Conservation (phyloP, 1,284 basidiomycete genomes). For the Butyriboletus appendiculatus region DNA sequence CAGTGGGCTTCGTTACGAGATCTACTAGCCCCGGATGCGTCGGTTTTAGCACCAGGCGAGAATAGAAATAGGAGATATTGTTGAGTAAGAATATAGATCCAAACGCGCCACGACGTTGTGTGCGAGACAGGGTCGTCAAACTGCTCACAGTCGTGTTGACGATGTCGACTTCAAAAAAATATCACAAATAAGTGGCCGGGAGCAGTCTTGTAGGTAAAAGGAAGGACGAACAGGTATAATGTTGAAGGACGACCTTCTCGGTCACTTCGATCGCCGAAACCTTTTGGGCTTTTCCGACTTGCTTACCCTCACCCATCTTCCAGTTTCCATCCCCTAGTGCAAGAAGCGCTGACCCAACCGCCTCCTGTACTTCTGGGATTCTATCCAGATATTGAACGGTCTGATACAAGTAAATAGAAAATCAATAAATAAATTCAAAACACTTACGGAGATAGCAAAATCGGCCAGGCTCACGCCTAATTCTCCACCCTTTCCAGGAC, state of each 20-base stretch:
- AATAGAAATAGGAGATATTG: slow-evolving; percentile 69
- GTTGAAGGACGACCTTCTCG: slow-evolving; percentile 64
- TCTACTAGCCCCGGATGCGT: slow-evolving; percentile 43
- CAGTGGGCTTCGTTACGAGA: slow-evolving; percentile 60
- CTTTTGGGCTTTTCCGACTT: slow-evolving; percentile 53
- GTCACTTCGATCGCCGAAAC: slow-evolving; percentile 47
- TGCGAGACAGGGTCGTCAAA: slow-evolving; percentile 60
- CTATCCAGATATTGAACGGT: slow-evolving; percentile 67
- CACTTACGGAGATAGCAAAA: slow-evolving; percentile 58
- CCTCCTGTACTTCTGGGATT: slow-evolving; percentile 65
- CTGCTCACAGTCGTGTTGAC: slow-evolving; percentile 60
- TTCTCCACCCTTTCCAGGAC: slow-evolving; percentile 46
- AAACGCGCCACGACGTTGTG: slow-evolving; percentile 64
- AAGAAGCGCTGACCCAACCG: slow-evolving; percentile 61
- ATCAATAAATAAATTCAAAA: not conserved
- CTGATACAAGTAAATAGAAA: slow-evolving; percentile 36
- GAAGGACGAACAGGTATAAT: slow-evolving; percentile 62
- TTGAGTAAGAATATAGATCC: slow-evolving; percentile 77
- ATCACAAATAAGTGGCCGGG: not conserved
- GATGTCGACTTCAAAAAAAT: slow-evolving; percentile 57
- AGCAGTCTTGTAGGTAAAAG: not conserved
- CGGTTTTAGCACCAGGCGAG: slow-evolving; percentile 55
- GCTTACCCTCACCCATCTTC: slow-evolving; percentile 83
- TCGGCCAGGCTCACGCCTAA: slow-evolving; percentile 63
- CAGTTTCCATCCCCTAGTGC: slow-evolving; percentile 82